Percentiles rank a stretch among this genome's conserved stretches.
phyloP scores from a whole-genome alignment of 129 eudicot species.

The Escallonia rubra region DNA sequence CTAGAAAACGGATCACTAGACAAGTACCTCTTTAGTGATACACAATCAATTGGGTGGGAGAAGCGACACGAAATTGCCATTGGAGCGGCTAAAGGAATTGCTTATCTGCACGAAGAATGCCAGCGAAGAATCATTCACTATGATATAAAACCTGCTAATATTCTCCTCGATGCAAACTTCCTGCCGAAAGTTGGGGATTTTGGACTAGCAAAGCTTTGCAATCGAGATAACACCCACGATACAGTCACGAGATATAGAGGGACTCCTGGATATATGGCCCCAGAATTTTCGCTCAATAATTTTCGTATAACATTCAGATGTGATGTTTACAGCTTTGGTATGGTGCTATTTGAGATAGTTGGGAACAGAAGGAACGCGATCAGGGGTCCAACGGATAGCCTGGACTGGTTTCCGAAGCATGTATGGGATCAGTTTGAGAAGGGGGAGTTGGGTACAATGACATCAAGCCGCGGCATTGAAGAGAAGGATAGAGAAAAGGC shows the following conservation, averaged over 20 bases:
- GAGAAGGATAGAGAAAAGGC: slow-evolving; percentile 6
- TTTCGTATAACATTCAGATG: not conserved
- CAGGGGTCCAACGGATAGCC: not conserved
- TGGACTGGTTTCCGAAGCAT: slow-evolving; percentile 28
- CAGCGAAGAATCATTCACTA: not conserved
- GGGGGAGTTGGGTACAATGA: slow-evolving; percentile 11
- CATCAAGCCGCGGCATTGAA: not conserved
- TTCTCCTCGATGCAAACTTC: not conserved
- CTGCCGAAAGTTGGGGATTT: not conserved
- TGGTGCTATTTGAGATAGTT: not conserved
- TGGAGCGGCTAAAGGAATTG: not conserved
- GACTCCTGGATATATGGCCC: not conserved
- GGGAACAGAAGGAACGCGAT: slow-evolving; percentile 20
- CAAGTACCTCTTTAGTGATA: not conserved
- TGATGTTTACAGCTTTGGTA: not conserved
- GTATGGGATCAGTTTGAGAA: slow-evolving; percentile 19
- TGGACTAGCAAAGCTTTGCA: not conserved
- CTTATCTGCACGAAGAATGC: not conserved
- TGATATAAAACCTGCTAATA: not conserved
- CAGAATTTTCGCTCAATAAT: not conserved
- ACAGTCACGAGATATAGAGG: not conserved
- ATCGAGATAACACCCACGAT: not conserved
- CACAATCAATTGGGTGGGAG: not conserved
- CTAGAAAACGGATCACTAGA: not conserved
- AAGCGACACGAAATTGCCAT: not conserved